These are phyloP conservation scores for Nigrospora osmanthi DNA, from an alignment of 2,329 filamentous ascomycete species.

Conservation along the genomic window DNA sequence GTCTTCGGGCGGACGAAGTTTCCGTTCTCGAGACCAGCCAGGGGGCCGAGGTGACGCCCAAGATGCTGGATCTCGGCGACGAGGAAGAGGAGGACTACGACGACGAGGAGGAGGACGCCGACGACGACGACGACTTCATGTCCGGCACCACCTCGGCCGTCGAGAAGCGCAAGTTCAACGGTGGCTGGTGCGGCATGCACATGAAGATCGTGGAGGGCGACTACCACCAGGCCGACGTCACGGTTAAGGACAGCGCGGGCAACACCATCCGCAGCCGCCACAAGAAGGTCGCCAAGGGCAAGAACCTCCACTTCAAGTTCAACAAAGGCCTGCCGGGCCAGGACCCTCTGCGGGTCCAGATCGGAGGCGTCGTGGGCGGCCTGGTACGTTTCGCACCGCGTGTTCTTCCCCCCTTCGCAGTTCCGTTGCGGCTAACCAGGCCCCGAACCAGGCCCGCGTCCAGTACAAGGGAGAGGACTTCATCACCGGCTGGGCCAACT, in stretches of 20 bases:
- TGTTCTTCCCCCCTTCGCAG: not conserved
- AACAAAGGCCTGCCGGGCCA: not conserved
- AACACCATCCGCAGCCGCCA: too few species aligned
- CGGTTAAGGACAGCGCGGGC: too few species aligned
- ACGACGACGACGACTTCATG: not conserved
- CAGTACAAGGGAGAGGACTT: not conserved
- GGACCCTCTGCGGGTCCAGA: not conserved
- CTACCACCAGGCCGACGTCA: too few species aligned
- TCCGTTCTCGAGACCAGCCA: not conserved
- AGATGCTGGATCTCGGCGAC: not conserved
- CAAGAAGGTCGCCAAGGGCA: too few species aligned
- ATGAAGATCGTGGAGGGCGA: too few species aligned
- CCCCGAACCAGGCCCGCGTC: not conserved
- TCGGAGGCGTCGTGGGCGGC: not conserved
- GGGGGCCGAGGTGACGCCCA: not conserved
- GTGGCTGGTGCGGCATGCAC: too few species aligned
- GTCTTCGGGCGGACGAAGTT: not conserved
- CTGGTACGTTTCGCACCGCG: not conserved
- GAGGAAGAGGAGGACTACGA: not conserved
- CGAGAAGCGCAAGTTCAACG: conserved; percentile 1
- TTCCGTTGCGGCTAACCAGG: not conserved
- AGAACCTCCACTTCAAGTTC: too few species aligned
- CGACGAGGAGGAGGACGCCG: not conserved
- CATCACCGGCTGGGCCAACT: not conserved
- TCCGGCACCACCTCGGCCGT: not conserved